Evolutionary conservation across 495 filamentous ascomycete species (phyloP).

Genomic region (Hapsidospora chrysogenum): DNA sequence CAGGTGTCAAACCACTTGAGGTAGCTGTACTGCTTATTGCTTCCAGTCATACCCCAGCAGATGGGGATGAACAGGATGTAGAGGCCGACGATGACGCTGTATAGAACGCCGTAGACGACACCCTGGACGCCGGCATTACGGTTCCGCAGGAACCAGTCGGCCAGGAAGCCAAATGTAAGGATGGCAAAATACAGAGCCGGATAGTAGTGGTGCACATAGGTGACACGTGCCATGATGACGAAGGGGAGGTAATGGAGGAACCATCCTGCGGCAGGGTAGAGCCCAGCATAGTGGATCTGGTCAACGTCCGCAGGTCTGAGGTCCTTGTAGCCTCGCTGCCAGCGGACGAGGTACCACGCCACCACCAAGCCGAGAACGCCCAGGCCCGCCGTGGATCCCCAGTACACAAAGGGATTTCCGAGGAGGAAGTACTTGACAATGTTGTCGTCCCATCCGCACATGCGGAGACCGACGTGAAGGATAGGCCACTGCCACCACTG

Average conservation of each 20-base stretch:
- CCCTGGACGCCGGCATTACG: constrained; percentile 41
- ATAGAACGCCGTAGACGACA: constrained; percentile 51
- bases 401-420: constrained; percentile 92
- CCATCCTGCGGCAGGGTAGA: constrained; percentile 91
- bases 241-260: constrained; percentile 93
- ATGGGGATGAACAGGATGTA: constrained; percentile 89
- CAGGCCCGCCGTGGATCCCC: constrained; percentile 72
- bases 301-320: constrained; percentile 66
- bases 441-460: constrained; percentile 96
- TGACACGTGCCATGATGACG: constrained; percentile 92
- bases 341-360: constrained; percentile 77
- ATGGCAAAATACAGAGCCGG: constrained; percentile 98
- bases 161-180: constrained; percentile 69
- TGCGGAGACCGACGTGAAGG: constrained; percentile 82
- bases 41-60: constrained; percentile 87
- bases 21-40: constrained; percentile 69
- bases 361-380: constrained; percentile 53
- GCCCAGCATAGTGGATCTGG: constrained; percentile 80
- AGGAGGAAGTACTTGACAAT: constrained; percentile 97
- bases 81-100: constrained; percentile 54
- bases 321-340: constrained; percentile 88
- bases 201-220: constrained; percentile 98
- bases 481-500: constrained; percentile 98
- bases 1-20: constrained; percentile 75
- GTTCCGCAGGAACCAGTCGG: constrained; percentile 63